A percentile compares a stretch with the other conserved stretches of the same genome.
These are phyloP conservation scores for Trichomonas vaginalis DNA, from an alignment of 208 protist genomes.

Conservation along the genomic window DNA sequence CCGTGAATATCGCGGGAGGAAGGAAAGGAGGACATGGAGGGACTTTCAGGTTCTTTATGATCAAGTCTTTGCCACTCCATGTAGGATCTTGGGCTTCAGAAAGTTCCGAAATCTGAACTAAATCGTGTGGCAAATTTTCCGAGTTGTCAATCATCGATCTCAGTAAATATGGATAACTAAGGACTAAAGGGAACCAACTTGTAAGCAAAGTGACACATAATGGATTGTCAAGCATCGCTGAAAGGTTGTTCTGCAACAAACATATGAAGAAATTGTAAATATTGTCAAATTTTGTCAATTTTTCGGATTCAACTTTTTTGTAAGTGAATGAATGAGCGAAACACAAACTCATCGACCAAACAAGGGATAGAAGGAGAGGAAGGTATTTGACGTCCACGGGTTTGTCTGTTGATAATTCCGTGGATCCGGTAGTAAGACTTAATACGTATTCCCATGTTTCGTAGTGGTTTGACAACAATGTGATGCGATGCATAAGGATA, in stretches of 20 bases:
- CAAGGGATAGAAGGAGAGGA: not conserved
- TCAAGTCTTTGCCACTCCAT: not conserved
- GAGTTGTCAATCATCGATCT: not conserved
- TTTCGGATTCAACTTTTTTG: not conserved
- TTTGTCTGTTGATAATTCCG: not conserved
- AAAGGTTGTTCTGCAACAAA: not conserved
- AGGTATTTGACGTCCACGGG: not conserved
- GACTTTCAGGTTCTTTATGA: not conserved
- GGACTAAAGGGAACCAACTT: not conserved
- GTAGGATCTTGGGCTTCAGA: not conserved
- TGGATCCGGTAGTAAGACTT: not conserved
- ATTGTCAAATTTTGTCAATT: not conserved
- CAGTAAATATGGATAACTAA: not conserved
- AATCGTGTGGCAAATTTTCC: not conserved
- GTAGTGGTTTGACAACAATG: not conserved
- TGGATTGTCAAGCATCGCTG: not conserved
- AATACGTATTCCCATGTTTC: not conserved
- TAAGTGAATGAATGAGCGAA: not conserved
- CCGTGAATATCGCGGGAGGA: not conserved
- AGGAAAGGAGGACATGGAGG: not conserved
- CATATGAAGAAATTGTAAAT: not conserved
- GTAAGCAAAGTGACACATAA: not conserved
- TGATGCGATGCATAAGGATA: not conserved
- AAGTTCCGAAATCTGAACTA: not conserved
- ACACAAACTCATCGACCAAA: not conserved